Evolutionary conservation across 768 basidiomycete genomes (phyloP), one percentile per base, ranked within the genome.

Genomic region (Gelatoporia subvermispora): DNA sequence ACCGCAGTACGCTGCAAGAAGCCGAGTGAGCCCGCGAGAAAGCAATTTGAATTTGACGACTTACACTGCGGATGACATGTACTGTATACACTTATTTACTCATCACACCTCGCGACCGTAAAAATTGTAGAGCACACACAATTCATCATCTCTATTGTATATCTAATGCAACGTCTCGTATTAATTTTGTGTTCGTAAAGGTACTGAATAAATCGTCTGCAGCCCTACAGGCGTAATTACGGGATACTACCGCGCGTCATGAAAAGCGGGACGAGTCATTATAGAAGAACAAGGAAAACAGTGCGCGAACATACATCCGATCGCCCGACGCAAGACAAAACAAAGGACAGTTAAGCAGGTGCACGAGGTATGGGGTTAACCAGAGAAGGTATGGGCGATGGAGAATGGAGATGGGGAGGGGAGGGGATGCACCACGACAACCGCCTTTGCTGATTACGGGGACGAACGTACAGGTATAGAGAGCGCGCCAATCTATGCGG

Each of bases 401-500:
- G 16, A 35, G 13, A n/a, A 25, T 7, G 23, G 39, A 21, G 13
- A 22, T 18, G 13, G 39, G 28, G 16, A 11, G 18, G 31, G 31
- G 38, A 39, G 50, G n/a, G 34, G 22, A 52, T 41, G 55, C 53
- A 50, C 53, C 53, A 52, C 50, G 43, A 47, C 43, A 31, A 51
- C 50, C 41, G 47, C 53, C 39, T 55, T 40, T 39, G 37, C 42
- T 39, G 34, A 45, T 51, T 49, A 45, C 25, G 41, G 46, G 17
- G 13, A 42, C 24, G 25, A 37, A 39, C 44, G 24, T 35, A 22
- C 37, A 42, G 46, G 36, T 15, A 11, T 43, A 23, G 28, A 37
- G 49, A 21, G 15, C n/a, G 40, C 41, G 37, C 47, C 40, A 41
- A 35, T 62, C 70, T 75, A 75, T 63, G 66, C 66, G 25, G 57